phyloP scores from a whole-genome alignment of 176 grass and related monocot species.

The Triticum timopheevii region DNA sequence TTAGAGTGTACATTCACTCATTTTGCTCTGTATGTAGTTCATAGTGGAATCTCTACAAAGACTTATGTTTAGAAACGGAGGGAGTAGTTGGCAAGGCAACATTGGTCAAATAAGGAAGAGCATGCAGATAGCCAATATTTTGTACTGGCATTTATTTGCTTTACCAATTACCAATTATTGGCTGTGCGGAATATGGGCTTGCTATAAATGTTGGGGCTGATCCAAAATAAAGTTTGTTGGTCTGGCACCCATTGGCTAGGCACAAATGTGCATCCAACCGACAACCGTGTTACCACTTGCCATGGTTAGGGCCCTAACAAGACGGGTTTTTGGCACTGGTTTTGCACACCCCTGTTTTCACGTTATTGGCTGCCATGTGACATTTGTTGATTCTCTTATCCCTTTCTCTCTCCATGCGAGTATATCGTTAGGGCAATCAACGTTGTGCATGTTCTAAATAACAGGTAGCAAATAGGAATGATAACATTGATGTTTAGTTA shows the following conservation, averaged over 20 bases:
- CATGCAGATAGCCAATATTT: neutral
- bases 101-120: neutral
- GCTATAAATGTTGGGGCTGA: neutral
- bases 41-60: too few species aligned
- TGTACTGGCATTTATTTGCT: neutral
- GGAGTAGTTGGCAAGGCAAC: neutral
- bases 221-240: neutral
- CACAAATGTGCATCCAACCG: neutral
- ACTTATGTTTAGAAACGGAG: too few species aligned
- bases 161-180: neutral
- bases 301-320: too few species aligned
- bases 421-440: neutral
- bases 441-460: neutral
- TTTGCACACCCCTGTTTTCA: neutral
- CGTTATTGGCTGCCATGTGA: neutral
- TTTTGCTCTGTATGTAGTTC: too few species aligned
- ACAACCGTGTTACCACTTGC: neutral
- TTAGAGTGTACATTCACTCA: too few species aligned
- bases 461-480: neutral
- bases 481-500: constrained; percentile 9
- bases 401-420: neutral
- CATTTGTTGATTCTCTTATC: neutral
- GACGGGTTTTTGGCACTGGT: neutral
- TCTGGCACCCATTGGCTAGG: neutral
- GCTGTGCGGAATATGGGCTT: neutral